A percentile compares a stretch with the other conserved stretches of the same genome.
phyloP scores from a whole-genome alignment of 2,329 filamentous ascomycete species.

The Huntiella moniliformis region DNA sequence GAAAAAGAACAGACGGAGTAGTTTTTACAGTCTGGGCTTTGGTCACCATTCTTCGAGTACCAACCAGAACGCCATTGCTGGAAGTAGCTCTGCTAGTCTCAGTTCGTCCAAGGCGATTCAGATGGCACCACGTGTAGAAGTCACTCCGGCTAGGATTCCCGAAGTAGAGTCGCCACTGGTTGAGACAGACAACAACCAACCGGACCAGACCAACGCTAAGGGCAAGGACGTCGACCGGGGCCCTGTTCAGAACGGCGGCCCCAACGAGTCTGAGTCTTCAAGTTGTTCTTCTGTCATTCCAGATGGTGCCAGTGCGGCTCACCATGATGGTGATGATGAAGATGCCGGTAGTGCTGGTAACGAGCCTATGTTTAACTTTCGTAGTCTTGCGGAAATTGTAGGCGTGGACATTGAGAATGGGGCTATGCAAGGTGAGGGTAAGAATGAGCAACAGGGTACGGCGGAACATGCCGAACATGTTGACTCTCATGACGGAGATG shows the following conservation, averaged over 20 bases:
- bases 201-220: constrained; percentile 26
- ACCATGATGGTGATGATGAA: constrained; percentile 28
- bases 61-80: too few relatives aligned
- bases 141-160: constrained; percentile 19
- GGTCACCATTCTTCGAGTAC: constrained; percentile 18
- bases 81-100: background rate
- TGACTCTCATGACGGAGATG: background rate
- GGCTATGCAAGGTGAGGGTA: background rate
- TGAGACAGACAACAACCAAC: constrained; percentile 1
- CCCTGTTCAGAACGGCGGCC: constrained; percentile 10
- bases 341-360: constrained; percentile 31
- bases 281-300: constrained; percentile 48
- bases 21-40: constrained; percentile 22
- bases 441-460: constrained; percentile 3
- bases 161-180: constrained; percentile 13
- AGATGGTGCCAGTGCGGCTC: constrained; percentile 31
- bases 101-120: constrained; percentile 27
- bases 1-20: constrained; percentile 50
- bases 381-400: constrained; percentile 70
- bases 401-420: constrained; percentile 32
- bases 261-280: constrained; percentile 56
- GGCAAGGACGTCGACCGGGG: constrained; percentile 50
- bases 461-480: constrained; percentile 7
- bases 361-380: constrained; percentile 83
- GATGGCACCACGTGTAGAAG: constrained; percentile 32